Conservation (phyloP, 2,329 filamentous ascomycete species). For the Hypoxylon sp. region DNA sequence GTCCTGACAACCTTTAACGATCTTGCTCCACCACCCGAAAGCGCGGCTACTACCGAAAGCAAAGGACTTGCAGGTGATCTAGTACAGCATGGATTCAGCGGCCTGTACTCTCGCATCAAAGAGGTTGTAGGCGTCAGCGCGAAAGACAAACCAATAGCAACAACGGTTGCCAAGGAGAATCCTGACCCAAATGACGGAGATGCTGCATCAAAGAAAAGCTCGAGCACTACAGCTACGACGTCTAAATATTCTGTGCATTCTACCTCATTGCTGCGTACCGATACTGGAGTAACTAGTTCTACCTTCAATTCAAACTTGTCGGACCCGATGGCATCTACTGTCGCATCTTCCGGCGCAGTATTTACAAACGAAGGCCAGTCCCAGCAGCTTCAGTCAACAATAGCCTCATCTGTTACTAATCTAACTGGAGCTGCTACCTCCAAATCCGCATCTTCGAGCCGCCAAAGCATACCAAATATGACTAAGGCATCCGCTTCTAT, state of each 20-base stretch:
- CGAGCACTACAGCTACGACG: constrained; percentile 54
- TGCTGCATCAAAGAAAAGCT: constrained; percentile 56
- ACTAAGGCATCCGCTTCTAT: constrained; percentile 57
- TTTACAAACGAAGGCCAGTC: constrained; percentile 56
- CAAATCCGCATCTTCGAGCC: constrained; percentile 57
- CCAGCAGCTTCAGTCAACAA: constrained; percentile 58
- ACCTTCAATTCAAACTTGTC: constrained; percentile 52
- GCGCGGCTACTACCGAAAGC: constrained; percentile 69
- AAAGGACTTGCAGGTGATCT: constrained; percentile 78
- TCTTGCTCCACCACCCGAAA: constrained; percentile 77
- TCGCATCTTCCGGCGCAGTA: constrained; percentile 54
- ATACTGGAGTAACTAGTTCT: constrained; percentile 52
- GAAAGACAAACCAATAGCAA: constrained; percentile 47
- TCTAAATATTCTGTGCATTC: constrained; percentile 58
- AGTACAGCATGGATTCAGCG: constrained; percentile 87
- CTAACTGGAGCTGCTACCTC: constrained; percentile 52
- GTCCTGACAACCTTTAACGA: constrained; percentile 93
- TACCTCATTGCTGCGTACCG: constrained; percentile 56
- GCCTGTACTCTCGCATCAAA: constrained; percentile 86
- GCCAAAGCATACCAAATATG: constrained; percentile 50
- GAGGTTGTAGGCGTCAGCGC: constrained; percentile 81
- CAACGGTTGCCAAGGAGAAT: constrained; percentile 29
- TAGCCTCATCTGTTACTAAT: constrained; percentile 61
- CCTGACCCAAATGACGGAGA: constrained; percentile 59
- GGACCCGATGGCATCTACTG: constrained; percentile 50